A percentile compares a stretch with the other conserved stretches of the same genome.
These are phyloP conservation scores for Ceratocystis diversiconidia DNA, from an alignment of 2,329 filamentous ascomycete species.

Conservation along the genomic window DNA sequence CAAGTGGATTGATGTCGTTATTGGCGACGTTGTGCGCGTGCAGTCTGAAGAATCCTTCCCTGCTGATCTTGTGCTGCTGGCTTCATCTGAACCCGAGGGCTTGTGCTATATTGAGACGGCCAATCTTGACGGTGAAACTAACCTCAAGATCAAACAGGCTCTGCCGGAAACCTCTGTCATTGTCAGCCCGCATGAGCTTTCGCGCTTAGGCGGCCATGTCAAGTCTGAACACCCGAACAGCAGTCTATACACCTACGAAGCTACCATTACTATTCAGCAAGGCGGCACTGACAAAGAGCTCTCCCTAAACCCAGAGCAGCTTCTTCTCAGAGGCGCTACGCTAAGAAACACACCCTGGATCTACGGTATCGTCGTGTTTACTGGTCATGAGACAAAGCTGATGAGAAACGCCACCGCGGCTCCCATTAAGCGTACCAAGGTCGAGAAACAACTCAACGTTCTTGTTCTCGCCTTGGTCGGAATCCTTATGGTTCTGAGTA, in stretches of 20 bases:
- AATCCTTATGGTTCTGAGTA: conserved; percentile 69
- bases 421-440: conserved; percentile 93
- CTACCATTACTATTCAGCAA: conserved; percentile 77
- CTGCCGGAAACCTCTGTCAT: conserved; percentile 81
- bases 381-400: conserved; percentile 93
- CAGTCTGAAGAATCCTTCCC: conserved; percentile 93
- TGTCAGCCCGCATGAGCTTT: conserved; percentile 75
- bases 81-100: conserved; percentile 92
- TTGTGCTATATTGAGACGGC: conserved; percentile 98
- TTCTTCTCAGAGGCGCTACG: conserved; percentile 83
- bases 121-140: conserved; percentile 94
- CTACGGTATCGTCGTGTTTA: conserved; percentile 58
- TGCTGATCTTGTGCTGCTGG: conserved; percentile 79
- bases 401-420: conserved; percentile 97
- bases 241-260: conserved; percentile 96
- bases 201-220: conserved; percentile 70
- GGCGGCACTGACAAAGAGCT: conserved; percentile 90
- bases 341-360: conserved; percentile 95
- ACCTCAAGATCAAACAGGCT: conserved; percentile 96
- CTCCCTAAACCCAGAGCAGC: conserved; percentile 77
- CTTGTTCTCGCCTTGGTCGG: conserved; percentile 82
- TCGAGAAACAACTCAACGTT: conserved; percentile 84
- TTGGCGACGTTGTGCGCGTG: conserved; percentile 85
- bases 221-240: conserved; percentile 96
- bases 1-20: conserved; percentile 84